Evolutionary conservation across 2,329 filamentous ascomycete genomes (phyloP).

Genomic region (Neonectria neomacrospora): DNA sequence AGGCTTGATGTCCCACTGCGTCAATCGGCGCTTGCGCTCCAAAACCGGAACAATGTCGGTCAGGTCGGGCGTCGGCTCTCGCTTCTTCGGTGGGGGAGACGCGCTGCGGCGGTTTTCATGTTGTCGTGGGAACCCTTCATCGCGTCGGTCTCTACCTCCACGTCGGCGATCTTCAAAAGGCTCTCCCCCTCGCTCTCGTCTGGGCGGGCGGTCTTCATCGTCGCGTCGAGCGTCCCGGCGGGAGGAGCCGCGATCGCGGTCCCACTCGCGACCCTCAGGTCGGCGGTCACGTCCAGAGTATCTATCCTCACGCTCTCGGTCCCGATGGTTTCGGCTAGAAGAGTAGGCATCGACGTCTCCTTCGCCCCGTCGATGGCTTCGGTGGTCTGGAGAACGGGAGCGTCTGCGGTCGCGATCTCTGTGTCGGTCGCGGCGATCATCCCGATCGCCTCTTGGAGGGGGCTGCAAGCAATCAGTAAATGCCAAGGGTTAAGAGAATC

Average conservation of each 20-base stretch:
- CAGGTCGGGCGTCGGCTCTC: conserved; percentile 95
- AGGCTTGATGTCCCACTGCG: conserved; percentile 99
- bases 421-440: conserved; percentile 48
- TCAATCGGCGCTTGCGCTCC: conserved; percentile 90
- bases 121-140: conserved; percentile 53
- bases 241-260: conserved; percentile 72
- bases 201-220: conserved; percentile 67
- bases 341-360: conserved; percentile 89
- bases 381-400: conserved; percentile 86
- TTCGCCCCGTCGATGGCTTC: conserved; percentile 75
- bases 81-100: conserved; percentile 85
- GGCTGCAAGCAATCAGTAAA: conserved; percentile 42
- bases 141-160: conserved; percentile 58
- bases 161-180: conserved; percentile 62
- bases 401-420: conserved; percentile 68
- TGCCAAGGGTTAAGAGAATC: neutral
- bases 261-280: conserved; percentile 77
- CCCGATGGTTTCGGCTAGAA: conserved; percentile 90
- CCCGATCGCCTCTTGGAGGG: conserved; percentile 39
- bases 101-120: conserved; percentile 74
- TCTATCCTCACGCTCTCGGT: conserved; percentile 92
- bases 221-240: conserved; percentile 73
- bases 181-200: conserved; percentile 65
- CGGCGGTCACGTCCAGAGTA: conserved; percentile 77
- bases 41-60: conserved; percentile 85